Evolutionary conservation across 345 rosid genomes (phyloP).

Genomic region (Citrus hindsii): DNA sequence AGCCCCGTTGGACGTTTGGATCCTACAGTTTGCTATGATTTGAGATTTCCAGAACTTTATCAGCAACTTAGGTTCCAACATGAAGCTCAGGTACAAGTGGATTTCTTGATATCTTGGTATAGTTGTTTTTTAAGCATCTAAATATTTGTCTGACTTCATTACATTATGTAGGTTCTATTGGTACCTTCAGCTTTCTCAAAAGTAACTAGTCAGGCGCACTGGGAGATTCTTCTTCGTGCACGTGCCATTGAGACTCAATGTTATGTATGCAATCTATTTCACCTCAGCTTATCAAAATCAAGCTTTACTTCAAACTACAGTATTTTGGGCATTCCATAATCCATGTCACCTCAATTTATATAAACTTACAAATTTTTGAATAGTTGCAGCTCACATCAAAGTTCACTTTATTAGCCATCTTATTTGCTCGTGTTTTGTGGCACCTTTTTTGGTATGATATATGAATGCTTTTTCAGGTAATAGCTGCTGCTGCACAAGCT

Average conservation of each 20-base stretch:
- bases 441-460: neutral
- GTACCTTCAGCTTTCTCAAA: constrained; percentile 90
- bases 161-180: constrained; percentile 52
- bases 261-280: constrained; percentile 48
- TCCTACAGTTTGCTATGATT: constrained; percentile 79
- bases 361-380: too few relatives aligned
- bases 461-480: constrained; percentile 41
- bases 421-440: neutral
- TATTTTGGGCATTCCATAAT: neutral
- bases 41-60: constrained; percentile 88
- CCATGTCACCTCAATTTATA: neutral
- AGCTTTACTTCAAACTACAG: neutral
- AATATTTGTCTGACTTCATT: neutral
- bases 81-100: constrained; percentile 58
- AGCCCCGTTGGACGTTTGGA: constrained; percentile 85
- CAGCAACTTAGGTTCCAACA: constrained; percentile 82
- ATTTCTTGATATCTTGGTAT: neutral
- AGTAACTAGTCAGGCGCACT: constrained; percentile 85
- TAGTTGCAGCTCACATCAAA: neutral
- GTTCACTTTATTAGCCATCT: neutral
- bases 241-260: constrained; percentile 94
- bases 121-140: neutral
- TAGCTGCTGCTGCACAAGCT: constrained; percentile 89
- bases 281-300: neutral
- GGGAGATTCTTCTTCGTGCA: constrained; percentile 92